phyloP scores from a whole-genome alignment of 257 asterid species.

The Datura wrightii region DNA sequence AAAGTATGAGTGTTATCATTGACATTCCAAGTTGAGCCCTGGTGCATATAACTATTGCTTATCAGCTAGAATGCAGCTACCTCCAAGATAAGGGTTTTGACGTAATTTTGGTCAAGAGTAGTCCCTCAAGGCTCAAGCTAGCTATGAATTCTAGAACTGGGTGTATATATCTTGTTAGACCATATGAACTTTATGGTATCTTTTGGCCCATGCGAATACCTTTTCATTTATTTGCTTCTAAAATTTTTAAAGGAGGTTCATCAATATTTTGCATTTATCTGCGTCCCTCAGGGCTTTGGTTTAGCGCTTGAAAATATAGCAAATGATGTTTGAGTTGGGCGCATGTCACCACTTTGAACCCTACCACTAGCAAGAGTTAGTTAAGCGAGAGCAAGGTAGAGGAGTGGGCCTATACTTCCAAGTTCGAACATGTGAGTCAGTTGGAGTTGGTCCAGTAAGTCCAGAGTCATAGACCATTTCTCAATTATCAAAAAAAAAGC shows the following conservation, averaged over 20 bases:
- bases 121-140: neutral
- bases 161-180: neutral
- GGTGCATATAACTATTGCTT: neutral
- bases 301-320: neutral
- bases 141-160: neutral
- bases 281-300: neutral
- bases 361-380: neutral
- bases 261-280: neutral
- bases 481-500: neutral
- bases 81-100: neutral
- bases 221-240: neutral
- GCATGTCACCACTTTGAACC: neutral
- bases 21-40: constrained; percentile 7
- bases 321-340: neutral
- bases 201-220: neutral
- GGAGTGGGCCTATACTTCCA: neutral
- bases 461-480: neutral
- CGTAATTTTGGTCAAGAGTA: neutral
- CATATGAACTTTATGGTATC: neutral
- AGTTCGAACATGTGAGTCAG: neutral
- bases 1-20: neutral
- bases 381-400: neutral
- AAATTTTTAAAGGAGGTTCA: neutral
- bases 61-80: neutral
- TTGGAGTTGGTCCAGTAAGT: neutral